Percentiles rank a stretch among this genome's conserved stretches.
These are phyloP conservation scores for Pseudodiploospora longispora DNA, from an alignment of 2,329 filamentous ascomycete species.

Conservation along the genomic window DNA sequence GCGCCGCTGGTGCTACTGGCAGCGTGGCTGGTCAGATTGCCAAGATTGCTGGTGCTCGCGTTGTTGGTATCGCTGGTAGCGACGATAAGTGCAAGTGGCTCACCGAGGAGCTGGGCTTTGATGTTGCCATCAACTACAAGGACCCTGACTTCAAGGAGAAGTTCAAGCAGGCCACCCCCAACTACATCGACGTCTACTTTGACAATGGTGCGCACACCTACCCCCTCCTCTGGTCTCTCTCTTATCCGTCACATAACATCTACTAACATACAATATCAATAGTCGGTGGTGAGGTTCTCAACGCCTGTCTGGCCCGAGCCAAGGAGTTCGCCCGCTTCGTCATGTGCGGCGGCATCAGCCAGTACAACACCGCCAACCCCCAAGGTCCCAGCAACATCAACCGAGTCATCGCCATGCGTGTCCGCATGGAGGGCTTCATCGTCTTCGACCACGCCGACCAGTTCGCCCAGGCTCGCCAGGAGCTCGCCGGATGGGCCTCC, in stretches of 20 bases:
- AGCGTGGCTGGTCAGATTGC: slow-evolving; percentile 71
- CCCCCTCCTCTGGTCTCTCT: neutral
- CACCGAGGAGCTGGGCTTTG: slow-evolving; percentile 55
- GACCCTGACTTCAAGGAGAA: slow-evolving; percentile 49
- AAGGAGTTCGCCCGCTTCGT: slow-evolving; percentile 56
- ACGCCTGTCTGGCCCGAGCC: slow-evolving; percentile 56
- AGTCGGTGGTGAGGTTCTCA: slow-evolving; percentile 63
- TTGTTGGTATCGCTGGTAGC: slow-evolving; percentile 58
- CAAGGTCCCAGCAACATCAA: slow-evolving; percentile 49
- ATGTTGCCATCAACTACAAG: slow-evolving; percentile 64
- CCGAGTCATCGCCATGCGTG: slow-evolving; percentile 45
- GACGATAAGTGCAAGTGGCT: slow-evolving; percentile 62
- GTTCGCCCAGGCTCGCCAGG: slow-evolving; percentile 47
- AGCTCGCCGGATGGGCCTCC: slow-evolving; percentile 59
- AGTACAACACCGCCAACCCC: slow-evolving; percentile 54
- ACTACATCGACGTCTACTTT: slow-evolving; percentile 61
- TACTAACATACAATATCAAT: no score
- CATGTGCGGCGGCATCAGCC: slow-evolving; percentile 63
- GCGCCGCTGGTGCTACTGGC: slow-evolving; percentile 71
- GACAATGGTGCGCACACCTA: slow-evolving; percentile 48
- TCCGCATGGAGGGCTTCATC: slow-evolving; percentile 64
- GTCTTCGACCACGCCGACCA: slow-evolving; percentile 58
- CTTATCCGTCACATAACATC: neutral
- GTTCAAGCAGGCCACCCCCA: slow-evolving; percentile 50
- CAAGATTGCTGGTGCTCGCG: slow-evolving; percentile 56